phyloP scores from a whole-genome alignment of 2,329 filamentous ascomycete genomes.

The Colletotrichum liaoningense region DNA sequence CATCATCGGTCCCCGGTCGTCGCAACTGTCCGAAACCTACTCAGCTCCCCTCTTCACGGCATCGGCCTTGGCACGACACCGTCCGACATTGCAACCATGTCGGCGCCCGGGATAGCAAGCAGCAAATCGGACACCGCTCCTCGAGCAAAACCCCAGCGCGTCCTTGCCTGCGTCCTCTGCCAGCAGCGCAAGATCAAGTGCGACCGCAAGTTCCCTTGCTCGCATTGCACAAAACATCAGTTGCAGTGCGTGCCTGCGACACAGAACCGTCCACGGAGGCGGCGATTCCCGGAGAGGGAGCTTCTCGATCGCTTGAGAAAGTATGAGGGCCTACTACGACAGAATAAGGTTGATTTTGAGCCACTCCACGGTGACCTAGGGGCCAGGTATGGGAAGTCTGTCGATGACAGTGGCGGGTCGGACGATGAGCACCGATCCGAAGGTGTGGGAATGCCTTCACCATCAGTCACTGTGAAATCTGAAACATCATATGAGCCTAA shows the following conservation, averaged over 20 bases:
- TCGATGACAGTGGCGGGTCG: constrained; percentile 61
- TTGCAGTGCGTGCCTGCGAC: constrained; percentile 57
- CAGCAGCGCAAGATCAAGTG: constrained; percentile 75
- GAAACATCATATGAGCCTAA: background rate
- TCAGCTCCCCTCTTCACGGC: background rate
- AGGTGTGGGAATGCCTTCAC: background rate
- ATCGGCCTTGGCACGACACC: background rate
- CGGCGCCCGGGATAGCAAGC: background rate
- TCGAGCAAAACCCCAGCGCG: constrained; percentile 41
- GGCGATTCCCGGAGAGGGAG: constrained; percentile 67
- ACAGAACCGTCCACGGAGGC: constrained; percentile 49
- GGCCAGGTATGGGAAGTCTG: background rate
- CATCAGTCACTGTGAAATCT: background rate
- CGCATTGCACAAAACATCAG: constrained; percentile 59
- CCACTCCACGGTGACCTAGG: constrained; percentile 45
- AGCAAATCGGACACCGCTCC: constrained; percentile 15
- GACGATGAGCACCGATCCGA: constrained; percentile 1
- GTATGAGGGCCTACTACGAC: constrained; percentile 67
- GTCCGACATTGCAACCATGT: background rate
- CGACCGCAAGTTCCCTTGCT: constrained; percentile 68
- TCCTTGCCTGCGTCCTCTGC: constrained; percentile 67
- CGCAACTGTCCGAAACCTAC: background rate
- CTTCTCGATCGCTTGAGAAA: constrained; percentile 66
- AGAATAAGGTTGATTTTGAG: constrained; percentile 67
- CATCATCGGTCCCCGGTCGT: background rate